Conservation (phyloP, 2,329 filamentous ascomycete species). For the Huntiella omanensis region DNA sequence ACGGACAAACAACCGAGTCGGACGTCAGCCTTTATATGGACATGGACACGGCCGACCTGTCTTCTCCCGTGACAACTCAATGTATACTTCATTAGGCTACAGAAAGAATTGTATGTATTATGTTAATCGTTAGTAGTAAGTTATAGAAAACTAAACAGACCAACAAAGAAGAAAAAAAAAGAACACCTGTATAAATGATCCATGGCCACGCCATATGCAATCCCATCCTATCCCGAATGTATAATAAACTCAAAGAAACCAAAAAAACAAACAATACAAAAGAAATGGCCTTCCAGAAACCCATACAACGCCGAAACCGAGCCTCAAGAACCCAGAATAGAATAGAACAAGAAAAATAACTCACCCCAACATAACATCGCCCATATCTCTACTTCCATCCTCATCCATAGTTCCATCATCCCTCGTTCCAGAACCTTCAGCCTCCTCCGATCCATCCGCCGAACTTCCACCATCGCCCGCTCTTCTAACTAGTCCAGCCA, state of each 20-base stretch:
- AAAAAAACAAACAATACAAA: neutral
- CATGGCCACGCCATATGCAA: neutral
- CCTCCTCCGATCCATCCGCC: neutral
- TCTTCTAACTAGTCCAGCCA: neutral
- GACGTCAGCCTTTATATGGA: too few relatives aligned
- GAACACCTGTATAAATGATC: neutral
- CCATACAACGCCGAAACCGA: constrained; percentile 10
- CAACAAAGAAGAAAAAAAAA: neutral
- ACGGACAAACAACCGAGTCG: too few relatives aligned
- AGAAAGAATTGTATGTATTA: neutral
- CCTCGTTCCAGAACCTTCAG: neutral
- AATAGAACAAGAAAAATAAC: constrained; percentile 19
- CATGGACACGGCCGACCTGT: too few relatives aligned
- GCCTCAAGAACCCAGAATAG: constrained; percentile 4
- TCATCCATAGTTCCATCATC: neutral
- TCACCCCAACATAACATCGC: constrained; percentile 16
- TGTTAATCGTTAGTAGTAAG: neutral
- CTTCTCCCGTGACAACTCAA: too few relatives aligned
- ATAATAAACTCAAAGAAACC: neutral
- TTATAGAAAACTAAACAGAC: neutral
- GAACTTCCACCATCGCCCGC: neutral
- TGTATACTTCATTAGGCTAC: neutral
- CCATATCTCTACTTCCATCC: constrained; percentile 17
- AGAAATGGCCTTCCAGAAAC: neutral
- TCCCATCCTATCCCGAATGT: too few relatives aligned